Base-by-base conservation (phyloP, 805 yeast genomes). In the Wickerhamiella vanderwaltii region DNA sequence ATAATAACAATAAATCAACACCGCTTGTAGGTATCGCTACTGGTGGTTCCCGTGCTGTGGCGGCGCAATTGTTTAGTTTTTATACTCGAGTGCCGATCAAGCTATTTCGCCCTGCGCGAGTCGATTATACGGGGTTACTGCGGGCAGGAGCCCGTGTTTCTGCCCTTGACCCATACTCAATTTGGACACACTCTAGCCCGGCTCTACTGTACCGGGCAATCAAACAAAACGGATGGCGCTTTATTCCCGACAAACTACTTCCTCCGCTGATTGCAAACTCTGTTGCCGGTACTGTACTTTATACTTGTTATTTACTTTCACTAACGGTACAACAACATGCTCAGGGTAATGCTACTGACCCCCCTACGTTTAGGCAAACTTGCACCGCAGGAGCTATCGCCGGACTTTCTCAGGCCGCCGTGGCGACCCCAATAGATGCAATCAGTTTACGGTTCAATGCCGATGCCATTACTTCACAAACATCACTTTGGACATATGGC, bases 361-460 rank as follows among this genome's bases (percentile, higher is more conserved):
- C 64, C 43, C 85, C 82, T 50, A 75, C 85, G 0, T 54, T 56
- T 39, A 22, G 34, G 26, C 61, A 59, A 35, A 49, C 66, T n/a
- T 73, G 83, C 60, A 59, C 75, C 36, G 84, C 95, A 0, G 97
- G 97, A 0, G 75, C 78, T 43, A 48, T 83, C 0, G 95, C 95
- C 0, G 96, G 96, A 1, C 75, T 79, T 0, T 75, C 77, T 18
- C 95, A 91, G 52, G 80, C 94, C n/a, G 62, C 84, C 13, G 87
- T 84, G 0, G 94, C 95, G 1, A 88, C 95, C 1, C 97, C 97
- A 0, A 68, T 88, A 4, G 96, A 88, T 60, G 95, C 96, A 6
- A 75, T 88, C 3, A 81, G 79, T 54, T 74, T 94, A 1, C 68
- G 96, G 49, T 82, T 87, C 48, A 69, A 77, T 1, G 78, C 84